Conservation (phyloP, 768 basidiomycete species). For the Kwoniella newhampshirensis region DNA sequence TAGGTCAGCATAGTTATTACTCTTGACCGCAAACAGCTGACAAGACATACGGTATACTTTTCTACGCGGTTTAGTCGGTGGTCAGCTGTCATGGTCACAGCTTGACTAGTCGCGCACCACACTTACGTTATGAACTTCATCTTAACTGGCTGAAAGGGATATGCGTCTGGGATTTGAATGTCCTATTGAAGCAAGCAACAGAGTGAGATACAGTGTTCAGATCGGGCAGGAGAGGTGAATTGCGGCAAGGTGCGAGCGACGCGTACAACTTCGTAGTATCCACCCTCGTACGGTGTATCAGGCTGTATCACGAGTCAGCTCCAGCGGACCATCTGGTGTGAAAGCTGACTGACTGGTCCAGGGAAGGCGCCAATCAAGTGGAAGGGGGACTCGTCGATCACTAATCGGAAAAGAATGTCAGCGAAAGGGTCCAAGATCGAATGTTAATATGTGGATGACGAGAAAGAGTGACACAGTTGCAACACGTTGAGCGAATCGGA, state of each 20-base stretch:
- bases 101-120: background rate
- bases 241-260: conserved; percentile 20
- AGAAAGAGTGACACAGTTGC: no score
- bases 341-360: conserved; percentile 62
- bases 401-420: no score
- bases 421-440: background rate
- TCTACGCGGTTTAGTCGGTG: conserved; percentile 22
- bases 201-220: no score
- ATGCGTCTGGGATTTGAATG: conserved; percentile 83
- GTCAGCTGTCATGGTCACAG: background rate
- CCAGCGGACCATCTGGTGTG: background rate
- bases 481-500: background rate
- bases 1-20: conserved; percentile 6
- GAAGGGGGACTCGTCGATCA: conserved; percentile 84
- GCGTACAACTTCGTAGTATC: conserved; percentile 83
- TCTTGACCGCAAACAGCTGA: no score
- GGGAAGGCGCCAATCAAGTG: conserved; percentile 88
- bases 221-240: background rate
- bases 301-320: conserved; percentile 50
- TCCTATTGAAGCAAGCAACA: conserved; percentile 59
- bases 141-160: conserved; percentile 76
- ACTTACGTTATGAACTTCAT: conserved; percentile 89
- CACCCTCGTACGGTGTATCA: conserved; percentile 90
- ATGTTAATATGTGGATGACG: background rate
- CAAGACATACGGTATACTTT: conserved; percentile 69